Conservation (phyloP, 805 yeast genomes). For the Blastobotrys attinorum region DNA sequence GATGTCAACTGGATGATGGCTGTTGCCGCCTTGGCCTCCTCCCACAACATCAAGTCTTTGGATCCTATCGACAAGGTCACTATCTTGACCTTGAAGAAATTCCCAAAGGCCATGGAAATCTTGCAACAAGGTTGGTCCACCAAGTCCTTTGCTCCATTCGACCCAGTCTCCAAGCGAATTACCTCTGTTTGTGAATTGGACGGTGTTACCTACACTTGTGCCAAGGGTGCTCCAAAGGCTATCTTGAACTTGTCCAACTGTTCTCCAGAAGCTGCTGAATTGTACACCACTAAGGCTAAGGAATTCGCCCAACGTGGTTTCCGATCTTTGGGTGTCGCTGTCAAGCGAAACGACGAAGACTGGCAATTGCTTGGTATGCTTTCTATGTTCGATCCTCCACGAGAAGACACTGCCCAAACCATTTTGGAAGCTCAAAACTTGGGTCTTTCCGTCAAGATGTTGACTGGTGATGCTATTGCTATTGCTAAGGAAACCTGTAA, state of each 20-base stretch:
- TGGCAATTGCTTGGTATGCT: conserved; percentile 96
- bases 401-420: conserved; percentile 96
- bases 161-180: conserved; percentile 95
- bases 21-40: conserved; percentile 95
- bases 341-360: conserved; percentile 98
- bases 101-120: conserved; percentile 70
- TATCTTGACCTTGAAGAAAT: conserved; percentile 77
- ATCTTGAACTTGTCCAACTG: conserved; percentile 43
- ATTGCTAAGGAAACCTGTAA: conserved; percentile 98
- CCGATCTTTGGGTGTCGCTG: conserved; percentile 98
- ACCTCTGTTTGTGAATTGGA: conserved; percentile 91
- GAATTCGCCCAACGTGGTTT: conserved; percentile 97
- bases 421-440: conserved; percentile 84
- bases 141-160: conserved; percentile 88
- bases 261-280: conserved; percentile 89
- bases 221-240: conserved; percentile 98
- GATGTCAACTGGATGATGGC: conserved; percentile 94
- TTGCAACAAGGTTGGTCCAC: conserved; percentile 35
- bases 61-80: conserved; percentile 97
- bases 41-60: conserved; percentile 96
- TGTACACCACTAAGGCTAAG: conserved; percentile 93
- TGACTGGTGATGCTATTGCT: conserved; percentile 99
- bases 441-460: conserved; percentile 95
- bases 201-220: conserved; percentile 93
- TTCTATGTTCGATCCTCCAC: conserved; percentile 99